Base-by-base conservation (phyloP, 139 green algal genomes). In the Trebouxia sp. region DNA sequence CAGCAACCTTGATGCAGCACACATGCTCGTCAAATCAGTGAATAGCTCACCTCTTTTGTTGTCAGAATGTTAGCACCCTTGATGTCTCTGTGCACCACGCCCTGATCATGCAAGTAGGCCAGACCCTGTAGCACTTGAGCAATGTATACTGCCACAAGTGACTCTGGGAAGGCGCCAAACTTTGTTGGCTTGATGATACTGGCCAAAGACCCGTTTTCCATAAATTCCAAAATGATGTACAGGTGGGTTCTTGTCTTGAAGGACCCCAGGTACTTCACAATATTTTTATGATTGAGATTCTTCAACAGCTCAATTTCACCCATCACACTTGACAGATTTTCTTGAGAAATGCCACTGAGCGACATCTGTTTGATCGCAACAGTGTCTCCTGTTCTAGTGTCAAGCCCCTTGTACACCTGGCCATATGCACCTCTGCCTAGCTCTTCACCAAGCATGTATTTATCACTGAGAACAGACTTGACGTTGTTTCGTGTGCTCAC, bases 151-250 rank as follows among this genome's bases (percentile, higher is more conserved):
- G 93, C 94, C 37, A 92, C 92, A 43, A 98, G 87, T 26, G 85
- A 87, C 88, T 99, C 96, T 11, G 93, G 89, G 51, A 98, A 97
- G 17, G 89, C 88, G 20, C 95, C 95, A 84, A 97, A 98, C 58
- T 94, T 93, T 81, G 85, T 92, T n/a, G 92, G 87, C 77, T 97
- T 97, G 86, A 98, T 96, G 30, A 98, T 84, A 38, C 81, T 84
- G 0, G 92, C 87, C 47, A 98, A 83, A 0, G 95, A 88, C 0
- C 96, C 96, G 56, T 97, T 96, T 86, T 99, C 96, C 91, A 98
- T 96, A 86, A 88, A 98, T 88, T 99, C 96, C 56, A 99, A 89
- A 39, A 99, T 95, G 82, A 99, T 98, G 87, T 98, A 98, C 65
- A 98, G 85, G 81, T 99, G 93, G 10, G 83, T 94, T 30, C 91